Conservation (phyloP, 495 filamentous ascomycete genomes). For the Pseudomonodictys pantanalensis region DNA sequence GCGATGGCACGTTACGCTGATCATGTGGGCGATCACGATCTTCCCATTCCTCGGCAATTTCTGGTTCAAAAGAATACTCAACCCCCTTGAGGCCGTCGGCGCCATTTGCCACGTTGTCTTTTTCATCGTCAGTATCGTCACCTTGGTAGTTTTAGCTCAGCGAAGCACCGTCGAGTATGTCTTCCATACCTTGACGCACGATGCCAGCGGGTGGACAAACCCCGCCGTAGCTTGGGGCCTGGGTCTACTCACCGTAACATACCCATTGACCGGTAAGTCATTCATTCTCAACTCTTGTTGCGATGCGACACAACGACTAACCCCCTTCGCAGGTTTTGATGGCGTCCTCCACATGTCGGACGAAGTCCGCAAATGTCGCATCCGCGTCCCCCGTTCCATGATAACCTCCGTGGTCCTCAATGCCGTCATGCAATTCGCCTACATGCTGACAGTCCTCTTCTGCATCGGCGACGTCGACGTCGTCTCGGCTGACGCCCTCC, state of each 20-base stretch:
- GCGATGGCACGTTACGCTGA: slow-evolving; percentile 28
- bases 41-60: slow-evolving; percentile 20
- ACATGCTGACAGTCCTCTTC: slow-evolving; percentile 22
- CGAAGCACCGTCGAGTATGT: slow-evolving; percentile 13
- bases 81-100: slow-evolving; percentile 16
- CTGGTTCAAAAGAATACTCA: slow-evolving; percentile 19
- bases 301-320: not conserved
- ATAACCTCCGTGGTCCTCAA: slow-evolving; percentile 11
- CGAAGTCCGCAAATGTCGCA: slow-evolving; percentile 12
- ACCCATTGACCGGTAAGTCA: slow-evolving; percentile 22
- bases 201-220: slow-evolving; percentile 15
- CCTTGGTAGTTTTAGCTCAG: slow-evolving; percentile 5
- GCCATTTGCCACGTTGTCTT: slow-evolving; percentile 15
- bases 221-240: slow-evolving; percentile 6
- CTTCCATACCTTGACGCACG: slow-evolving; percentile 9
- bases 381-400: slow-evolving; percentile 21
- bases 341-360: slow-evolving; percentile 28
- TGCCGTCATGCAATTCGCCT: slow-evolving; percentile 13
- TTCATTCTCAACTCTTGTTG: not conserved
- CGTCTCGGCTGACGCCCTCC: slow-evolving; percentile 44
- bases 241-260: slow-evolving; percentile 5
- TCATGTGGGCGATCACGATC: slow-evolving; percentile 21
- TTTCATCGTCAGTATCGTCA: slow-evolving; percentile 14
- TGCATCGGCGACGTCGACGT: slow-evolving; percentile 20
- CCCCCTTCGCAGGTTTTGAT: slow-evolving; percentile 10